Percentiles rank a stretch among this genome's conserved stretches.
Evolutionary conservation across 2,329 filamentous ascomycete species (phyloP).

Genomic region (Dactylonectria estremocensis): DNA sequence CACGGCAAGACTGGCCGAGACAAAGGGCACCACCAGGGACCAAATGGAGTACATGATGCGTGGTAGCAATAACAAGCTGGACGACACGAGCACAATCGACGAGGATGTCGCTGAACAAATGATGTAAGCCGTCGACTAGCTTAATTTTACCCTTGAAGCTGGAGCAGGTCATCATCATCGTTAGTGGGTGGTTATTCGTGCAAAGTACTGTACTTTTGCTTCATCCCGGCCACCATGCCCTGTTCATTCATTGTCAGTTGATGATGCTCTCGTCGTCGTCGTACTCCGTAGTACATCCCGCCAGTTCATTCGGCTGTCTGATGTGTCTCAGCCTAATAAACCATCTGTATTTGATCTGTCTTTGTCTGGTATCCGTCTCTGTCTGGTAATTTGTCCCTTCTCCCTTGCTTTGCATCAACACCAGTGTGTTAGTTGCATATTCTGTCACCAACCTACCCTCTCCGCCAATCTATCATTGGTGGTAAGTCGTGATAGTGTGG

Average conservation of each 20-base stretch:
- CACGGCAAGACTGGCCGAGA: neutral
- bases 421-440: conserved; percentile 1
- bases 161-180: neutral
- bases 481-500: neutral
- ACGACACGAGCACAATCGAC: neutral
- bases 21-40: neutral
- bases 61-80: neutral
- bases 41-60: neutral
- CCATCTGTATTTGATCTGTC: neutral
- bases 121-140: neutral
- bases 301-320: neutral
- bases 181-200: neutral
- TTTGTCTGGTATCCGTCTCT: neutral
- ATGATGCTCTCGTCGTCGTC: neutral
- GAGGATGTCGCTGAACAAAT: no score
- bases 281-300: no score
- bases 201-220: no score
- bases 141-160: no score
- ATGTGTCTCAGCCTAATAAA: no score
- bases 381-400: neutral
- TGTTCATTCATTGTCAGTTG: no score
- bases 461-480: neutral
- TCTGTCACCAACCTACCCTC: neutral
- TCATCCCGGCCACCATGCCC: neutral
- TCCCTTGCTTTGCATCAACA: conserved; percentile 2